Evolutionary conservation across 2,329 filamentous ascomycete species (phyloP), one percentile per base, ranked within the genome.

Genomic region (Passalora sequoiae): DNA sequence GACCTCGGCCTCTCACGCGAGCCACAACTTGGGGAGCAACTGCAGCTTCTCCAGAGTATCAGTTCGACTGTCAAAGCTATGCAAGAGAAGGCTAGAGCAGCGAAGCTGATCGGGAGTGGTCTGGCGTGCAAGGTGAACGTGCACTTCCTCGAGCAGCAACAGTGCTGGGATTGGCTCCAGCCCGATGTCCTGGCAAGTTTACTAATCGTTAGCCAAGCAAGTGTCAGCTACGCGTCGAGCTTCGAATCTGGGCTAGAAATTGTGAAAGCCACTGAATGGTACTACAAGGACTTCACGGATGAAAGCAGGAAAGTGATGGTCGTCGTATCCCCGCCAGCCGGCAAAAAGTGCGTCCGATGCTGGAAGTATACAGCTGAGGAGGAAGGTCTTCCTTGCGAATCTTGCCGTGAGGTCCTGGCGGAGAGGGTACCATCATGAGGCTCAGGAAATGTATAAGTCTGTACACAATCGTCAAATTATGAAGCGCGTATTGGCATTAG

Each of bases 301-400:
- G n/a, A n/a, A n/a, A n/a, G n/a, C n/a, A n/a, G n/a, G n/a, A n/a
- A n/a, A n/a, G n/a, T n/a, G n/a, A 16, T 51, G 57, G 28, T 57
- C 3, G 47, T 51, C 5, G 59, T 68, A 0, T 47, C 64, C 36
- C 67, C 74, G 7, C 74, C 81, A 0, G 63, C 63, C 10, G 65
- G 69, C 9, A 67, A 73, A 35, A 98, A 97, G 65, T 98, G 92
- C 63, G 74, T 78, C 1, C 75, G 92, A 38, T 98, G 92, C 68
- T 98, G 92, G 92, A 79, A 84, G 49, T 94, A 87, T 64, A 74
- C 84, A 17, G 81, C 84, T n/a, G 70, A 76, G n/a, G 66, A 67
- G 37, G 70, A 75, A 9, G 66, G 67, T 36, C 74, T 83, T 54
- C 68, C 94, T 13, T 97, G 91, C 65, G 67, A 65, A 37, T 73